These are phyloP conservation scores for Torulaspora indica DNA, from an alignment of 805 yeast genomes.

Conservation along the genomic window DNA sequence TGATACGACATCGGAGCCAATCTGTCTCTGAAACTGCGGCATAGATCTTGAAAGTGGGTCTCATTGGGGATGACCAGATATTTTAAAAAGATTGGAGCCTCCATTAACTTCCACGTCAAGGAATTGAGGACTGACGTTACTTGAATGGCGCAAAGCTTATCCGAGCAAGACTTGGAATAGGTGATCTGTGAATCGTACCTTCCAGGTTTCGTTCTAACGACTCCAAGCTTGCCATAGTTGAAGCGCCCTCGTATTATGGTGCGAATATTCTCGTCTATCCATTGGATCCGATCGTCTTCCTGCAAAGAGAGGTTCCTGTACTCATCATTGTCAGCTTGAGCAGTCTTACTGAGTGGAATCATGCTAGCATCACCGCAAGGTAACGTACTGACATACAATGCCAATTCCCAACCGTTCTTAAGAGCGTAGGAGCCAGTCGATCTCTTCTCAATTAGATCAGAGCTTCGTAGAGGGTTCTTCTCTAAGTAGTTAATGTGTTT, in stretches of 20 bases:
- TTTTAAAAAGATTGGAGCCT: slow-evolving; percentile 34
- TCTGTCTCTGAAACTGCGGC: slow-evolving; percentile 18
- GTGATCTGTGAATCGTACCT: slow-evolving; percentile 69
- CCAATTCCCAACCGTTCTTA: slow-evolving; percentile 42
- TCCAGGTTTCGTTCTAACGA: slow-evolving; percentile 91
- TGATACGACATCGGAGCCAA: not conserved
- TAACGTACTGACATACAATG: slow-evolving; percentile 62
- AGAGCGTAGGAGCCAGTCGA: slow-evolving; percentile 29
- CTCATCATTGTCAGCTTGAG: slow-evolving; percentile 8
- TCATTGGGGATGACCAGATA: slow-evolving; percentile 47
- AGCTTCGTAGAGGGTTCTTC: not conserved
- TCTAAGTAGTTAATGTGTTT: slow-evolving; percentile 38
- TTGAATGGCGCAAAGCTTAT: slow-evolving; percentile 68
- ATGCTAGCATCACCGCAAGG: slow-evolving; percentile 93
- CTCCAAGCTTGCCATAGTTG: slow-evolving; percentile 51
- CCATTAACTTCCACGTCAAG: slow-evolving; percentile 39
- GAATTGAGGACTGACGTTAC: slow-evolving; percentile 49
- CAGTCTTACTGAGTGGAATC: slow-evolving; percentile 33
- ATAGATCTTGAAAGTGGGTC: slow-evolving; percentile 2
- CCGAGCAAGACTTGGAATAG: slow-evolving; percentile 82
- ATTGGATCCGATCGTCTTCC: slow-evolving; percentile 28
- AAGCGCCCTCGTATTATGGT: slow-evolving; percentile 57
- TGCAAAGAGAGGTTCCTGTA: slow-evolving; percentile 18
- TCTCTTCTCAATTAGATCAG: slow-evolving; percentile 11
- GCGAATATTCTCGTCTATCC: slow-evolving; percentile 24